Evolutionary conservation across 495 filamentous ascomycete species (phyloP).

Genomic region (Poronia punctata): DNA sequence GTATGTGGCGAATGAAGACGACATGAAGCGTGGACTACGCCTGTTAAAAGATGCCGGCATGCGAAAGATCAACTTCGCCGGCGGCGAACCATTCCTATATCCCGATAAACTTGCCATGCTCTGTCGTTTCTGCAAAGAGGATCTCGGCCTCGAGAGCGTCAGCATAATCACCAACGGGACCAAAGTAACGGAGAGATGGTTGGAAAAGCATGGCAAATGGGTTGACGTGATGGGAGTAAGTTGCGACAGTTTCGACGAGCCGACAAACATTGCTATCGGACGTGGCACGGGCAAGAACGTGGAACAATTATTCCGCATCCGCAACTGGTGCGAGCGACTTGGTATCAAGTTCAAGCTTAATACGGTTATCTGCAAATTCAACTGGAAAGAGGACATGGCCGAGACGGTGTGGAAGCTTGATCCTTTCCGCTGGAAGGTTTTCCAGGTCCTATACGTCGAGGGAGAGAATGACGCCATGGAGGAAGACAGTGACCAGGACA

Average conservation of each 20-base stretch:
- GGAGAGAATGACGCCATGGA: slow-evolving; percentile 47
- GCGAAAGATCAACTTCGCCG: slow-evolving; percentile 54
- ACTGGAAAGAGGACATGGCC: slow-evolving; percentile 51
- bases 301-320: slow-evolving; percentile 33
- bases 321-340: slow-evolving; percentile 37
- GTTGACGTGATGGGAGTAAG: slow-evolving; percentile 50
- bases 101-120: slow-evolving; percentile 39
- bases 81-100: slow-evolving; percentile 56
- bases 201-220: slow-evolving; percentile 32
- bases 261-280: slow-evolving; percentile 47
- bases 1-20: slow-evolving; percentile 28
- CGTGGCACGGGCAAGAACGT: slow-evolving; percentile 43
- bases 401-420: slow-evolving; percentile 29
- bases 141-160: slow-evolving; percentile 43
- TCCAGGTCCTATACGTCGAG: slow-evolving; percentile 49
- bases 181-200: slow-evolving; percentile 37
- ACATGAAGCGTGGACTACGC: slow-evolving; percentile 37
- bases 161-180: slow-evolving; percentile 51
- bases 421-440: slow-evolving; percentile 54
- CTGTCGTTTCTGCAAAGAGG: slow-evolving; percentile 44
- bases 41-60: slow-evolving; percentile 48
- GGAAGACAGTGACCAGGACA: slow-evolving; percentile 12
- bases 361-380: slow-evolving; percentile 47
- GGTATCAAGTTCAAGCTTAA: slow-evolving; percentile 54
- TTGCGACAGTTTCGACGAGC: slow-evolving; percentile 52